Percentiles rank a stretch among this genome's conserved stretches.
These are phyloP conservation scores for Thozetella sp. DNA, from an alignment of 495 filamentous ascomycete genomes.

Conservation along the genomic window DNA sequence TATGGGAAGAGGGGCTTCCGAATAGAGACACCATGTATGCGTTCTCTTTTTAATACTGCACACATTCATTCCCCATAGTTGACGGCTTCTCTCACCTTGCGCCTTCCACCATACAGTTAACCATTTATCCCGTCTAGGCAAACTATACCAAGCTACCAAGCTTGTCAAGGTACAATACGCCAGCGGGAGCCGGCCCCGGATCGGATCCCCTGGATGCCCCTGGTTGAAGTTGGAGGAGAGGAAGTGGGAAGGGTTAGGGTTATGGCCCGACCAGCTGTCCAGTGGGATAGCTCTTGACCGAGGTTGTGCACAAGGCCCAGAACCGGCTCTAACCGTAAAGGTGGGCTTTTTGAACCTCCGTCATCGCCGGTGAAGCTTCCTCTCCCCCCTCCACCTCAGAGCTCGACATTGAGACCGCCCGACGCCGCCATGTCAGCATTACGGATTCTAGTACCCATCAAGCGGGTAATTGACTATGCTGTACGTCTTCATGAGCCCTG, in stretches of 20 bases:
- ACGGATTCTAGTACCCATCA: constrained; percentile 92
- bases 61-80: not conserved
- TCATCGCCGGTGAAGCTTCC: constrained; percentile 9
- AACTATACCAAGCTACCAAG: too few relatives aligned
- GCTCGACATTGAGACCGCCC: constrained; percentile 20
- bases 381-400: constrained; percentile 2
- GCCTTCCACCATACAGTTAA: too few relatives aligned
- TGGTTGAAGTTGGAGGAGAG: too few relatives aligned
- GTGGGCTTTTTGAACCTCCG: constrained; percentile 9
- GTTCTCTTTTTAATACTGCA: not conserved
- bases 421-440: constrained; percentile 70
- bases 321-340: constrained; percentile 32
- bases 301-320: constrained; percentile 28
- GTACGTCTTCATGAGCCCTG: constrained; percentile 51
- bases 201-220: too few relatives aligned
- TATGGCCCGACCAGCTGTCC: too few relatives aligned
- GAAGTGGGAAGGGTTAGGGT: constrained; percentile 31
- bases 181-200: too few relatives aligned
- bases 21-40: not conserved
- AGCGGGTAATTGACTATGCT: constrained; percentile 99
- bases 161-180: too few relatives aligned
- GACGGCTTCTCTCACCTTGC: not conserved
- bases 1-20: not conserved
- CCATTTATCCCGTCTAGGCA: too few relatives aligned
- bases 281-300: constrained; percentile 28